These are phyloP conservation scores for Leccinum barrowsii DNA, from an alignment of 768 basidiomycete species.

Conservation along the genomic window DNA sequence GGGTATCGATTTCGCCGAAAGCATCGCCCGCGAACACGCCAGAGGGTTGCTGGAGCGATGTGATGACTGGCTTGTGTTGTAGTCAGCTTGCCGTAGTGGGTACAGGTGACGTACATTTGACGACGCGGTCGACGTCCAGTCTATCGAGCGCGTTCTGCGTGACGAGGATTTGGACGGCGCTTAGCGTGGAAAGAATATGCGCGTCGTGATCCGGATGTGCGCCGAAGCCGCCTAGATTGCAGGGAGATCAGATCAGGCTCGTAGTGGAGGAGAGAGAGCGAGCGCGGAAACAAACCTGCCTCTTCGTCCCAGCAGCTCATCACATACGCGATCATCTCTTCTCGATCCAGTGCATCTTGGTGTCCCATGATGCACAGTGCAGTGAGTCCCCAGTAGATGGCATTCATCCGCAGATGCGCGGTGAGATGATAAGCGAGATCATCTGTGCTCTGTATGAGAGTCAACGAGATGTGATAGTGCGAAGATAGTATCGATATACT, in stretches of 20 bases:
- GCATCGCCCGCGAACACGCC: slow-evolving; percentile 88
- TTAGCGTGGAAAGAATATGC: slow-evolving; percentile 81
- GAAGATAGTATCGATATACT: neutral
- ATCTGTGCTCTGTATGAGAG: slow-evolving; percentile 59
- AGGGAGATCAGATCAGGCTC: slow-evolving; percentile 1
- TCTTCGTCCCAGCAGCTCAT: slow-evolving; percentile 95
- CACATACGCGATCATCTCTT: slow-evolving; percentile 86
- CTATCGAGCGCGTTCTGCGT: slow-evolving; percentile 80
- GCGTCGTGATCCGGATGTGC: slow-evolving; percentile 93
- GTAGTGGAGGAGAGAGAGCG: neutral
- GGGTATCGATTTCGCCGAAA: slow-evolving; percentile 91
- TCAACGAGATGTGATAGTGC: neutral
- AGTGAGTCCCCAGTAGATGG: slow-evolving; percentile 94
- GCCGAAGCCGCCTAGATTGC: slow-evolving; percentile 74
- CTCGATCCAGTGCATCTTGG: slow-evolving; percentile 72
- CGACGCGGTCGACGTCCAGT: slow-evolving; percentile 66
- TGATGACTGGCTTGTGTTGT: slow-evolving; percentile 54
- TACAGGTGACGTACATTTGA: slow-evolving; percentile 53
- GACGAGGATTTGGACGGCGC: slow-evolving; percentile 87
- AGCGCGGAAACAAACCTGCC: slow-evolving; percentile 48
- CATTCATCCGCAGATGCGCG: slow-evolving; percentile 91
- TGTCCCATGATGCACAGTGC: slow-evolving; percentile 80
- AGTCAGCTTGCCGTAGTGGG: neutral
- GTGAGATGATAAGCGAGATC: slow-evolving; percentile 89
- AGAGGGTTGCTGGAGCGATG: slow-evolving; percentile 78